Evolutionary conservation across 768 basidiomycete genomes (phyloP).

Genomic region (Suillus variegatus): DNA sequence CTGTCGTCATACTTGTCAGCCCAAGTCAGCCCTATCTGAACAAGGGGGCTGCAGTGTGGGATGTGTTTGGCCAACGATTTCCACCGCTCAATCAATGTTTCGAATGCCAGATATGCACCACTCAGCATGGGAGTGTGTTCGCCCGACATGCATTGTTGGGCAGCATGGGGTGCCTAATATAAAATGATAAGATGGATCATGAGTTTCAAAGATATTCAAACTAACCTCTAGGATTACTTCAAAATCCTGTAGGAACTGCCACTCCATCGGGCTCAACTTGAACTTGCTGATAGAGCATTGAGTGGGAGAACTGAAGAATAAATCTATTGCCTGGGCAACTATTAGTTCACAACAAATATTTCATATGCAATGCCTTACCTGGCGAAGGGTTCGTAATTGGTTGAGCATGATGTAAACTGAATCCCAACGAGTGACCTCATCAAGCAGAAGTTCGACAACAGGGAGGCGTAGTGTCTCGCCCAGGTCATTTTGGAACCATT

Average conservation of each 20-base stretch:
- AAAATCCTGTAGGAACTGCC: conserved; percentile 5
- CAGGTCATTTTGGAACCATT: background rate
- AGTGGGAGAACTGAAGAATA: conserved; percentile 4
- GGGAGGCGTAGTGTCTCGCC: conserved; percentile 2
- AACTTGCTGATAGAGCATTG: background rate
- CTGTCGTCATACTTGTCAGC: background rate
- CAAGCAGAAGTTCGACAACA: conserved; percentile 16
- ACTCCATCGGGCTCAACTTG: background rate
- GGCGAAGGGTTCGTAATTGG: background rate
- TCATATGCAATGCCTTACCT: background rate
- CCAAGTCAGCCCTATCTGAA: conserved; percentile 1
- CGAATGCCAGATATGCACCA: background rate
- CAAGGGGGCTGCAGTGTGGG: conserved; percentile 1
- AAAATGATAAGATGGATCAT: background rate
- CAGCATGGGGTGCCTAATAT: conserved; percentile 1
- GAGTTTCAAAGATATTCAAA: background rate
- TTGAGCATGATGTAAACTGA: conserved; percentile 40
- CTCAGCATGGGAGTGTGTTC: conserved; percentile 6
- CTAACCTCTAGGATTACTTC: conserved; percentile 10
- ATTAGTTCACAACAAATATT: background rate
- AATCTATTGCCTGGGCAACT: conserved; percentile 4
- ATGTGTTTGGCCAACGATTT: background rate
- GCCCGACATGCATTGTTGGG: conserved; percentile 4
- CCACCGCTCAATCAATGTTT: conserved; percentile 6
- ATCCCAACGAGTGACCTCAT: conserved; percentile 42